Percentiles rank a stretch among this genome's conserved stretches.
Conservation (phyloP, 257 asterid genomes). For the Jacaranda copaia region DNA sequence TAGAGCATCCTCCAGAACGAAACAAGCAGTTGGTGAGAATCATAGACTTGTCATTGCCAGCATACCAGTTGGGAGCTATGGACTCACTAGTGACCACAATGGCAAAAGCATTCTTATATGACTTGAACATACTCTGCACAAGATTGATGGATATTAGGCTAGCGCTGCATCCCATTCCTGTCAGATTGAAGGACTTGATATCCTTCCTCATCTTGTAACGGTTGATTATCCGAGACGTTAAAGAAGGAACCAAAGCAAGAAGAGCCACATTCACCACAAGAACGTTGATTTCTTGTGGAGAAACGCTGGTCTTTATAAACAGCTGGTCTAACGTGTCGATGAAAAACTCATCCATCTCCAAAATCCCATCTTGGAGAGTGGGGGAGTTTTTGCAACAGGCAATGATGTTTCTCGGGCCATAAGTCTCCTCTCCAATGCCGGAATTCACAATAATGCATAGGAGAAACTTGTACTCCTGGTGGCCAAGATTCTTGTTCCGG, state of each 20-base stretch:
- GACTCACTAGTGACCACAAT: constrained; percentile 50
- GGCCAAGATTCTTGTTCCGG: constrained; percentile 49
- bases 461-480: constrained; percentile 42
- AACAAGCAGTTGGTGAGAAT: constrained; percentile 56
- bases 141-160: constrained; percentile 48
- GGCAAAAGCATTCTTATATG: constrained; percentile 41
- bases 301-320: constrained; percentile 37
- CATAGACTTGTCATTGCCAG: constrained; percentile 54
- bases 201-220: constrained; percentile 51
- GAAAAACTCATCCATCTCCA: constrained; percentile 48
- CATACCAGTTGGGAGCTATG: constrained; percentile 50
- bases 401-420: constrained; percentile 48
- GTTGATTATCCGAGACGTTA: constrained; percentile 41
- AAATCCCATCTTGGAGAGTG: constrained; percentile 40
- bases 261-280: constrained; percentile 46
- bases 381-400: constrained; percentile 40
- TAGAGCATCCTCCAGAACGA: constrained; percentile 56
- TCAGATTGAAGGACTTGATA: constrained; percentile 47
- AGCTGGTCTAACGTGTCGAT: constrained; percentile 34
- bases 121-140: constrained; percentile 46
- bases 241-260: constrained; percentile 40
- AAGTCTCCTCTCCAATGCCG: constrained; percentile 56
- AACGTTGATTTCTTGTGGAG: constrained; percentile 45
- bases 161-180: constrained; percentile 60
- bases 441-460: constrained; percentile 50